Evolutionary conservation across 129 eudicot genomes (phyloP).

Genomic region (Gnaphalium uliginosum): DNA sequence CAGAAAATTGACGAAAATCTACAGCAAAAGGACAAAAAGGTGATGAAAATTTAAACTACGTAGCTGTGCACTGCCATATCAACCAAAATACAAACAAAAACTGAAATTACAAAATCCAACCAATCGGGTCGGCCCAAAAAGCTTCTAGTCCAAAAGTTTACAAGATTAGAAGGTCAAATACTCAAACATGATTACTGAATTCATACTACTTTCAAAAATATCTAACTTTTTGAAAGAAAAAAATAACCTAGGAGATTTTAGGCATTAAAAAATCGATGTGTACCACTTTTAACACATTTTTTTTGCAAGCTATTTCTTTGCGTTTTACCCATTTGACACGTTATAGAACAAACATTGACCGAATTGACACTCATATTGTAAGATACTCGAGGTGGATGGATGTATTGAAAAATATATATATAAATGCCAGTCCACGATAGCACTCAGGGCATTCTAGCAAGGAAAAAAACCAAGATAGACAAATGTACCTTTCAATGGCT

Average conservation of each 20-base stretch:
- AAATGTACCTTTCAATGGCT: constrained; percentile 48
- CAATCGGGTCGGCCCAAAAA: not conserved
- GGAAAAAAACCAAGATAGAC: not conserved
- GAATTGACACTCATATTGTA: not conserved
- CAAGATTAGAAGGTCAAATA: not conserved
- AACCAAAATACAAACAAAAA: constrained; percentile 12
- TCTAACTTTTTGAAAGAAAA: not conserved
- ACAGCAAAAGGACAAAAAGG: not conserved
- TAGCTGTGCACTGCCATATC: not conserved
- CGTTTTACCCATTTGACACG: not conserved
- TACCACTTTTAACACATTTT: not conserved
- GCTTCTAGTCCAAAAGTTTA: not conserved
- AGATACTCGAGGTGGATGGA: not conserved
- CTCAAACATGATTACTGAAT: not conserved
- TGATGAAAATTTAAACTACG: not conserved
- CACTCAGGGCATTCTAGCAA: no score
- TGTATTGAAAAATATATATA: not conserved
- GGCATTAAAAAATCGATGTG: not conserved
- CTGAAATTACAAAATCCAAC: not conserved
- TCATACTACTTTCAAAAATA: not conserved
- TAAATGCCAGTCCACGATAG: not conserved
- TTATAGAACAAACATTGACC: not conserved
- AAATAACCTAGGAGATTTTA: not conserved
- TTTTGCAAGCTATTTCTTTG: not conserved
- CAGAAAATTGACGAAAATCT: constrained; percentile 53